Percentiles rank a stretch among this genome's conserved stretches.
phyloP scores from a whole-genome alignment of 768 basidiomycete species.

The Termitomyces sp. region DNA sequence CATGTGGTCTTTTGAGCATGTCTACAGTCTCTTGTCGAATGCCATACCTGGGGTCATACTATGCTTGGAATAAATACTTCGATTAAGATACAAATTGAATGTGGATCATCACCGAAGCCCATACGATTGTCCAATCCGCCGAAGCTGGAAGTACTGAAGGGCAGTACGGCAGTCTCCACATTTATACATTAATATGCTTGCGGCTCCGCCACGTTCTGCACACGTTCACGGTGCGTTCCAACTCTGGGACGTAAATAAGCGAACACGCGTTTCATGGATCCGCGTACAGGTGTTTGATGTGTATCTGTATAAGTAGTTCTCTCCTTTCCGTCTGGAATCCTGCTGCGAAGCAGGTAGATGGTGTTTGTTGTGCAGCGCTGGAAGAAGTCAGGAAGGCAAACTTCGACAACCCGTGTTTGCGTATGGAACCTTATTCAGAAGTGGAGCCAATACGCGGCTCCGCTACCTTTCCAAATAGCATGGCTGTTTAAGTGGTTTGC shows the following conservation, averaged over 20 bases:
- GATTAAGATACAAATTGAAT: not conserved
- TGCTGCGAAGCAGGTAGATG: not conserved
- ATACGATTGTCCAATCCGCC: not conserved
- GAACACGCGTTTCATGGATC: slow-evolving; percentile 1
- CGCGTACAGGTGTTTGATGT: not conserved
- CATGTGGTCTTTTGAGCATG: not conserved
- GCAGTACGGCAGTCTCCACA: not conserved
- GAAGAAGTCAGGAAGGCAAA: not conserved
- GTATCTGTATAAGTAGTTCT: not conserved
- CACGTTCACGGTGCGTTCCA: slow-evolving; percentile 4
- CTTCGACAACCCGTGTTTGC: not conserved
- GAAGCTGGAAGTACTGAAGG: not conserved
- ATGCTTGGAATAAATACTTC: not conserved
- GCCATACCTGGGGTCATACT: not conserved
- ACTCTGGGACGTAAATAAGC: slow-evolving; percentile 4
- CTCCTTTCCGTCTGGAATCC: not conserved
- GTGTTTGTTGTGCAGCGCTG: not conserved
- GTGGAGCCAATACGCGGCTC: not conserved
- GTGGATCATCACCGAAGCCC: not conserved
- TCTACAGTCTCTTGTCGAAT: not conserved
- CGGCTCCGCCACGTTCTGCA: not conserved
- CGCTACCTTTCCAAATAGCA: not conserved
- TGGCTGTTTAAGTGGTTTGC: not conserved
- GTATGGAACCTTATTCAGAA: not conserved
- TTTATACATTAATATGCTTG: slow-evolving; percentile 3